Conservation (phyloP, 352 stramenopile genomes). For the Phytophthora fragariaefolia region DNA sequence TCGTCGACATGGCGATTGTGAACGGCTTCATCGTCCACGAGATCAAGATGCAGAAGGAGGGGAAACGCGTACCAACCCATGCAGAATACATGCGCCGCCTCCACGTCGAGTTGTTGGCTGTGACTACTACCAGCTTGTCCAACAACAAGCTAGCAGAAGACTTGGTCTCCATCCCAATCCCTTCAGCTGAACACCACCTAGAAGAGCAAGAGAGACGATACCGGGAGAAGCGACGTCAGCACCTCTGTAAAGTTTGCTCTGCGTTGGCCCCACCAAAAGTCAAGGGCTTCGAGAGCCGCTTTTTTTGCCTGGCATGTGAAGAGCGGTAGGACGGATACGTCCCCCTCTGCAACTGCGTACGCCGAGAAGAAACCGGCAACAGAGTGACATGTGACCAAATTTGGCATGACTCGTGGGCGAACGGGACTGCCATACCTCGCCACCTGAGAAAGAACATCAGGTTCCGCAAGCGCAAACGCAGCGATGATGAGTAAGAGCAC, state of each 20-base stretch:
- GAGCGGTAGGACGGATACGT: neutral
- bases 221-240: conserved; percentile 5
- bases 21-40: conserved; percentile 22
- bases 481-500: too few species aligned
- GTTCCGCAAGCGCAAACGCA: too few species aligned
- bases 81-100: conserved; percentile 11
- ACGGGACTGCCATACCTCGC: too few species aligned
- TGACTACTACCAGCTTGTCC: neutral
- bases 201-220: neutral
- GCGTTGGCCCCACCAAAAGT: neutral
- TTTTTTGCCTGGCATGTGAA: conserved; percentile 3
- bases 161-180: neutral
- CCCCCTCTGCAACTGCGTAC: too few species aligned
- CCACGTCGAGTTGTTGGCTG: neutral
- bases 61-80: neutral
- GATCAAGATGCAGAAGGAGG: conserved; percentile 7
- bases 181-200: neutral
- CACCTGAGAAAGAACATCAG: too few species aligned
- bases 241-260: conserved; percentile 21
- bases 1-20: conserved; percentile 19
- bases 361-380: too few species aligned
- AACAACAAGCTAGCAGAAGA: conserved; percentile 11
- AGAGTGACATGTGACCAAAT: too few species aligned
- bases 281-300: conserved; percentile 14
- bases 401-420: too few species aligned